Conservation (phyloP, 2,329 filamentous ascomycete species). For the Ophiognomonia clavigignenti-juglandacearum region DNA sequence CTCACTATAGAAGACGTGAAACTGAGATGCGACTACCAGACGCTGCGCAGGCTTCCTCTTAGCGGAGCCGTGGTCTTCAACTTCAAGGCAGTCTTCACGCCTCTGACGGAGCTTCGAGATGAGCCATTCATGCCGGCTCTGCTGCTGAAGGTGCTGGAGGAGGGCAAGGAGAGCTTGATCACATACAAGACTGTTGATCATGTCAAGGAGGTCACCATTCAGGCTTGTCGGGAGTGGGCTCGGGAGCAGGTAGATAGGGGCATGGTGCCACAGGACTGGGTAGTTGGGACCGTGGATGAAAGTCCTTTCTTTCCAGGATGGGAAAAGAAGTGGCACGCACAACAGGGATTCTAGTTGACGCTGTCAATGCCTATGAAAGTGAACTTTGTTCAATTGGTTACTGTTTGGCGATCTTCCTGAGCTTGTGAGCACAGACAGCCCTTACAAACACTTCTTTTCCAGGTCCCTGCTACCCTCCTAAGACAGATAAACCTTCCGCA, state of each 20-base stretch:
- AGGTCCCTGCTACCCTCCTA: slow-evolving; percentile 11
- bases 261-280: slow-evolving; percentile 48
- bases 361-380: background rate
- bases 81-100: slow-evolving; percentile 83
- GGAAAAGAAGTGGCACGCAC: slow-evolving; percentile 62
- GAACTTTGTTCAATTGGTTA: no score
- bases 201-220: slow-evolving; percentile 67
- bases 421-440: background rate
- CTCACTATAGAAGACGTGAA: slow-evolving; percentile 56
- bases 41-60: slow-evolving; percentile 70
- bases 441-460: background rate
- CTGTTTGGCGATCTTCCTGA: no score
- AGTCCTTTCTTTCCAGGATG: slow-evolving; percentile 73
- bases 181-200: slow-evolving; percentile 81
- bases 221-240: slow-evolving; percentile 58
- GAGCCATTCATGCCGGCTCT: slow-evolving; percentile 71
- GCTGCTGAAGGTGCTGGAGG: slow-evolving; percentile 61
- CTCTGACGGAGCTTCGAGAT: slow-evolving; percentile 60
- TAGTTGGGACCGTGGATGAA: slow-evolving; percentile 65
- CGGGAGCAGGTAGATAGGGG: slow-evolving; percentile 55
- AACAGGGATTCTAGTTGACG: slow-evolving; percentile 18
- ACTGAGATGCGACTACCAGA: slow-evolving; percentile 85
- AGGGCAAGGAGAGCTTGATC: slow-evolving; percentile 40
- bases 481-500: no score
- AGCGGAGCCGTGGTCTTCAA: slow-evolving; percentile 77